Base-by-base conservation (phyloP, 208 protist genomes). In the Wallacemonas rigidus region DNA sequence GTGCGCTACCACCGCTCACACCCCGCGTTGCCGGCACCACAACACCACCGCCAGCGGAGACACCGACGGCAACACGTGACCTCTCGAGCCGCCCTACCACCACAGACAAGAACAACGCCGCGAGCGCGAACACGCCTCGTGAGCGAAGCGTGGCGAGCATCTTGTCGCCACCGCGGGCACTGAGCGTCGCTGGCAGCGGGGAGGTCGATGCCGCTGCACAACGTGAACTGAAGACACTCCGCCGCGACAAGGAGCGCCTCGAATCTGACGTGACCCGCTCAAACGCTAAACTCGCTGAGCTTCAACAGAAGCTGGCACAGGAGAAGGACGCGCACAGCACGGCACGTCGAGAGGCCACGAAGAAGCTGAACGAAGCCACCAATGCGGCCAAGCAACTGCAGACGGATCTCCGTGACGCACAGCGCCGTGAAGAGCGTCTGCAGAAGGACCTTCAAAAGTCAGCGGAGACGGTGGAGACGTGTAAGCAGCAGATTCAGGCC, bases 361-460 rank as follows among this genome's bases (percentile, higher is more conserved):
- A 41, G 3, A 38, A 62, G 70, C 45, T 26, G 45, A 65, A 67
- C 36, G 65, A 55, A 2, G 6, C 61, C 58, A 60, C 71, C 40
- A 71, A 68, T 53, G 76, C 76, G 65, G 47, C 70, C 55, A 64
- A 58, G 39, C 65, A 74, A 50, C 56, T 64, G 9, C 71, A 74
- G 47, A 40, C 15, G 14, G 44, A 53, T 14, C 17, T 48, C 14
- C 55, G 69, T 8, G 47, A 36, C 35, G 63, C 54, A 15, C 50
- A 76, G 47, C 43, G 75, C 47, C 60, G 60, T 38, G 67, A 71
- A n/a, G 71, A 67, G 35, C 67, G 57, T 40, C 53, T 77, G 41
- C 76, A 77, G 67, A 69, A 67, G 50, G 71, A 81, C 15, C 43
- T 74, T 47, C 71, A 77, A 14, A 80, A 80, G 69, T 41, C 57